Base-by-base conservation (phyloP, 2,329 filamentous ascomycete species). In the Colletotrichum plurivorum region DNA sequence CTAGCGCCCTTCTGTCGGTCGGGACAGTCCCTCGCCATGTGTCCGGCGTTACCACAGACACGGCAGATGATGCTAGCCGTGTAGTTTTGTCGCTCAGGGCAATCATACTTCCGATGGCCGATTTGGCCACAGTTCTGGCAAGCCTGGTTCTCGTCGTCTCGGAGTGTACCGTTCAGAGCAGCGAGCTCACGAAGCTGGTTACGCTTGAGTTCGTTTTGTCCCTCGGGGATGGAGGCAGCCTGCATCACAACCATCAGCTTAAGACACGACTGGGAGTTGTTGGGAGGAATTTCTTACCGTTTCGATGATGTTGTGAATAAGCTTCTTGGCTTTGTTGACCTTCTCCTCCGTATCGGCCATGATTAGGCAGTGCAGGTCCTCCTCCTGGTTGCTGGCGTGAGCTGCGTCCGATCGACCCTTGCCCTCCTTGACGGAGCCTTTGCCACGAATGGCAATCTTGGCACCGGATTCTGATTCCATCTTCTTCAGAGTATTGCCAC, bases 321-420 rank as follows among this genome's bases (percentile, higher is more conserved):
- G 84, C 83, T 97, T 94, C 87, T 98, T 99, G 73, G 96, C 96
- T 84, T 98, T 99, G 86, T 97, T 97, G 80, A 99, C 95, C 85
- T 99, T 99, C 72, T 99, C 96, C 85, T 99, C 97, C 45, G 95
- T 98, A 78, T 99, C 96, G 78, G 96, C 96, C 96, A 99, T 99
- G 84, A 99, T 98, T 80, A 99, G 86, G 83, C 96, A 99, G 84
- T 99, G 96, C 67, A 99, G 88, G 81, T 99, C 96, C 84, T 99
- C 96, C 86, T 99, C 96, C 88, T 99, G 96, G 87, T 99, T 99
- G 89, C 96, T 98, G 82, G 95, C 94, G 84, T 99, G 96, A 85
- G 96, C 96, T 77, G 96, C 96, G 82, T 99, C 96, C 85, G 96
- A 98, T 75, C 96, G 94, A 75, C 96, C 96, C 83, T 99, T 99